Conservation (phyloP, 768 basidiomycete genomes). For the Sarcodon sp. region DNA sequence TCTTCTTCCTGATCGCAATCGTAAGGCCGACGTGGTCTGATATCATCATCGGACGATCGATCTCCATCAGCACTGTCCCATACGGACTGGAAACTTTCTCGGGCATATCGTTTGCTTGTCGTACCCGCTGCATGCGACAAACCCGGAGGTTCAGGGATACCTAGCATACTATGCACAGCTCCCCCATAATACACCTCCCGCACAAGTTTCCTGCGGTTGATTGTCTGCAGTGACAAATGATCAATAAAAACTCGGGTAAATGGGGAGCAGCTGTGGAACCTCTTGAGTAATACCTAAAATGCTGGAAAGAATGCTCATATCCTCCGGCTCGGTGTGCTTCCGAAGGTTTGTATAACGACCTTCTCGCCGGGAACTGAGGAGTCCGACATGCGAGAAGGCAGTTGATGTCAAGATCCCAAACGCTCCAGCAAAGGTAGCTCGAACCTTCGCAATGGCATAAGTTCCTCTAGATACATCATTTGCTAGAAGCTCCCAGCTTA, state of each 20-base stretch:
- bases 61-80: slow-evolving; percentile 28
- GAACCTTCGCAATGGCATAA: slow-evolving; percentile 72
- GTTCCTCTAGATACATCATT: slow-evolving; percentile 92
- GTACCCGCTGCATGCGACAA: neutral
- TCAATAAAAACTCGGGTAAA: neutral
- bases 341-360: slow-evolving; percentile 35
- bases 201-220: slow-evolving; percentile 59
- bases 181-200: slow-evolving; percentile 54
- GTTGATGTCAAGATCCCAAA: slow-evolving; percentile 65
- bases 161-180: slow-evolving; percentile 46
- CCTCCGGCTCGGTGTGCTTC: slow-evolving; percentile 34
- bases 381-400: slow-evolving; percentile 50
- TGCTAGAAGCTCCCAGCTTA: slow-evolving; percentile 27
- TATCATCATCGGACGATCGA: slow-evolving; percentile 2
- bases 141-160: slow-evolving; percentile 17
- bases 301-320: slow-evolving; percentile 67
- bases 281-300: slow-evolving; percentile 79
- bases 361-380: slow-evolving; percentile 41
- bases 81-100: slow-evolving; percentile 20
- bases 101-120: slow-evolving; percentile 5
- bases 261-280: slow-evolving; percentile 26
- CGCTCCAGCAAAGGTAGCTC: slow-evolving; percentile 75
- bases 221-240: slow-evolving; percentile 31
- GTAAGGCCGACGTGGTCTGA: no score
- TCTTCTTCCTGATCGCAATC: slow-evolving; percentile 28